Evolutionary conservation across 768 basidiomycete species (phyloP).

Genomic region (Serendipita vermifera): DNA sequence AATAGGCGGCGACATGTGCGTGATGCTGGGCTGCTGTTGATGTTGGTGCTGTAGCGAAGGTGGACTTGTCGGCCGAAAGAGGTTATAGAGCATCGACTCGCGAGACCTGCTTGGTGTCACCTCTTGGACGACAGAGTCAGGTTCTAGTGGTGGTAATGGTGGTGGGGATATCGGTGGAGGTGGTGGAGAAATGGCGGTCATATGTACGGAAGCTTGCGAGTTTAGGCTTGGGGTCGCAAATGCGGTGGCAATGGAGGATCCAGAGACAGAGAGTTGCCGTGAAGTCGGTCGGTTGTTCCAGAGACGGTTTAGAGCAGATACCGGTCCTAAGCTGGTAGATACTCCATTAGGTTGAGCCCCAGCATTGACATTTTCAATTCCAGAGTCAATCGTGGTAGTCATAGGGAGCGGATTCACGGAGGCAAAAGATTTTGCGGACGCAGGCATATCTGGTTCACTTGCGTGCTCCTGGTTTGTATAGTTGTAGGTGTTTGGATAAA

Average conservation of each 20-base stretch:
- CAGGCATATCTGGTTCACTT: no score
- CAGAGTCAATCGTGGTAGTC: no score
- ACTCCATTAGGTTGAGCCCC: no score
- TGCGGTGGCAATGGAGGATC: neutral
- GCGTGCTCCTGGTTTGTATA: conserved; percentile 39
- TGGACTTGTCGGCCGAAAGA: neutral
- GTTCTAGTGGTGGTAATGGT: neutral
- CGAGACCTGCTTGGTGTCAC: neutral
- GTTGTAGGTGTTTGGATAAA: neutral
- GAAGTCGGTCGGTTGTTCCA: conserved; percentile 28
- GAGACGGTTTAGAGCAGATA: conserved; percentile 47
- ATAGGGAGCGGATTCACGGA: no score
- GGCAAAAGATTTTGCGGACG: no score
- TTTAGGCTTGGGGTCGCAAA: neutral
- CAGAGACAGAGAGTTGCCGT: neutral
- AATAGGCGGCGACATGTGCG: neutral
- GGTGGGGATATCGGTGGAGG: no score
- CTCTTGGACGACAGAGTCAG: neutral
- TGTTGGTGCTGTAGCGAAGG: no score
- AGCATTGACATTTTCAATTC: no score
- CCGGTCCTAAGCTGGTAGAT: conserved; percentile 17
- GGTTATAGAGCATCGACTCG: neutral
- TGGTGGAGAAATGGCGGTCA: no score
- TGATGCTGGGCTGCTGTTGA: neutral
- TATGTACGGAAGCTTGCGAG: neutral